Evolutionary conservation across 176 grass and related monocot genomes (phyloP), one percentile per base, ranked within the genome.

Genomic region (Miscanthus lutarioriparius): DNA sequence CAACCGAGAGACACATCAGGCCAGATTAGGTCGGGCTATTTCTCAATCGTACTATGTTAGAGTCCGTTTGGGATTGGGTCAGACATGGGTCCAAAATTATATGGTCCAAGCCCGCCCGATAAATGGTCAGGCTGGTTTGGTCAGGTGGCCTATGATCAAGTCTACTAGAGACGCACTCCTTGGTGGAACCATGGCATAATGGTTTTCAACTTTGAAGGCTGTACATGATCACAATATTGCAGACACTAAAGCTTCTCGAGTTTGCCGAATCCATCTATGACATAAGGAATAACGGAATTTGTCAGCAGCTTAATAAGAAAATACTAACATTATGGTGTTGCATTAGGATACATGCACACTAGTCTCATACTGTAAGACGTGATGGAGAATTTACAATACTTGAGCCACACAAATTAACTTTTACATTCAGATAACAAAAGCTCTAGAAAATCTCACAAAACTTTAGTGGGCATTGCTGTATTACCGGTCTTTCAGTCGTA

Each of bases 381-480:
- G 67, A 23, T 10, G 16, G 73, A 65, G 12, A 72, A 45, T 27
- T 67, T 75, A 84, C 20, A 58, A 67, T 69, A 30, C 51, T 71
- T 3, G 20, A 10, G 43, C 8, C 41, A 61, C 70, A 37, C 23
- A 51, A n/a, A 44, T 62, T 22, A 1, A 44, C 36, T 1, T 77
- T 72, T 30, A 76, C 64, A 59, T 75, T 47, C 38, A 67, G 38
- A 37, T 61, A 61, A 61, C 13, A 76, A 49, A 47, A 74, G 44
- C 13, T 59, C 11, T 43, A 64, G n/a, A n/a, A n/a, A n/a, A n/a
- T 32, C 19, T 6, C 67, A 45, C 43, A 45, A 67, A 79, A 68
- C 62, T 23, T 35, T 35, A 35, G 3, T n/a, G n/a, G n/a, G n/a
- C n/a, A n/a, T n/a, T n/a, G n/a, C n/a, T n/a, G n/a, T n/a, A n/a